These are phyloP conservation scores for Modicella reniformis DNA, from an alignment of 371 early-diverging fungal species.

Conservation along the genomic window DNA sequence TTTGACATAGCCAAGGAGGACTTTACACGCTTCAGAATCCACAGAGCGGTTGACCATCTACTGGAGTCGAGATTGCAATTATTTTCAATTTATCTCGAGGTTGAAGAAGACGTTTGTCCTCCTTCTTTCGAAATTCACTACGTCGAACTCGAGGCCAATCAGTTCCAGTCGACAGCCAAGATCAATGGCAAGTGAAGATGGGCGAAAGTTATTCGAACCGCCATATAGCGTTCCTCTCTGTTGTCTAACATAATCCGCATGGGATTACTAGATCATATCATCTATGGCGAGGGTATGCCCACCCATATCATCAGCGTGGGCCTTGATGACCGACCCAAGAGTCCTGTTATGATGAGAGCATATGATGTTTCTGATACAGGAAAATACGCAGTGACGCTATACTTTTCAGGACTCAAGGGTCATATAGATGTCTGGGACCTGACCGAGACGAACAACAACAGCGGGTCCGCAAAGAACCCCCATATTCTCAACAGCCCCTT, in stretches of 20 bases:
- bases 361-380: conserved; percentile 22
- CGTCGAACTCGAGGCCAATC: not conserved
- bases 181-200: not conserved
- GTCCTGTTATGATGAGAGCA: not conserved
- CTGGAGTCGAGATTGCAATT: not conserved
- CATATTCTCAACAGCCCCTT: not conserved
- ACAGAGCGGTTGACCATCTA: not conserved
- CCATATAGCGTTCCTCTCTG: not conserved
- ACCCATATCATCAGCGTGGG: conserved; percentile 16
- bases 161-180: not conserved
- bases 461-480: not conserved
- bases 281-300: conserved; percentile 15
- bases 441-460: not conserved
- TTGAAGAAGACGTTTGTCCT: not conserved
- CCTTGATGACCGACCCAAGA: not conserved
- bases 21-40: not conserved
- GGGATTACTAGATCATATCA: conserved; percentile 19
- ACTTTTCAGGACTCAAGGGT: not conserved
- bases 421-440: conserved; percentile 26
- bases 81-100: not conserved
- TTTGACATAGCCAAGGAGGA: not conserved
- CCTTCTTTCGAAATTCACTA: not conserved
- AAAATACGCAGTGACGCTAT: conserved; percentile 9
- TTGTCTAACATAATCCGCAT: no score
- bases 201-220: not conserved